Conservation (phyloP, 1,284 basidiomycete genomes). For the Apiotrichum domesticum region DNA sequence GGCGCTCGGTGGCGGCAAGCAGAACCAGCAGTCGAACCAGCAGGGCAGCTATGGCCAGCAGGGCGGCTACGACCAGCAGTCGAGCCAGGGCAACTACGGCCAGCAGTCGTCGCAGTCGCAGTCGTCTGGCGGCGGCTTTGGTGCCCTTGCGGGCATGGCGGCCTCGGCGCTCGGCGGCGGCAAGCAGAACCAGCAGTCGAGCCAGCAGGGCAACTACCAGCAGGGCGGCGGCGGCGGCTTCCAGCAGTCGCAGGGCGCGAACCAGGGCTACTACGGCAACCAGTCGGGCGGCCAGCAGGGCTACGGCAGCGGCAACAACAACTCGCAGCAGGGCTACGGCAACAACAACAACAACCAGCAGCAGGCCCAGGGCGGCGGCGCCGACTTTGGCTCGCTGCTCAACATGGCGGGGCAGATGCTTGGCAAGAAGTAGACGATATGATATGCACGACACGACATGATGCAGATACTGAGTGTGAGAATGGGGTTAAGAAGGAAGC, state of each 20-base stretch:
- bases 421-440: neutral
- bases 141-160: constrained; percentile 1
- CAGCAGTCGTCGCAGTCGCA: neutral
- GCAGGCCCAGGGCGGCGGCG: neutral
- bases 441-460: too few relatives aligned
- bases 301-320: too few relatives aligned
- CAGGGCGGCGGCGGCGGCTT: neutral
- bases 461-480: too few relatives aligned
- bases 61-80: neutral
- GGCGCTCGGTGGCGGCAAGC: neutral
- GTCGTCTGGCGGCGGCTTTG: neutral
- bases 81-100: neutral
- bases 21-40: neutral
- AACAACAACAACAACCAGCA: neutral
- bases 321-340: neutral
- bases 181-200: neutral
- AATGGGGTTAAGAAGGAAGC: too few relatives aligned
- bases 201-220: neutral
- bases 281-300: neutral
- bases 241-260: neutral
- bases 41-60: neutral
- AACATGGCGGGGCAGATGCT: constrained; percentile 1
- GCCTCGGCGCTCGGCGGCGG: neutral
- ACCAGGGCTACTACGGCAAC: neutral
- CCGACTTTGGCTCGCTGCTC: neutral